Conservation (phyloP, 164 flowering plant genomes). For the Litsea cubeba region DNA sequence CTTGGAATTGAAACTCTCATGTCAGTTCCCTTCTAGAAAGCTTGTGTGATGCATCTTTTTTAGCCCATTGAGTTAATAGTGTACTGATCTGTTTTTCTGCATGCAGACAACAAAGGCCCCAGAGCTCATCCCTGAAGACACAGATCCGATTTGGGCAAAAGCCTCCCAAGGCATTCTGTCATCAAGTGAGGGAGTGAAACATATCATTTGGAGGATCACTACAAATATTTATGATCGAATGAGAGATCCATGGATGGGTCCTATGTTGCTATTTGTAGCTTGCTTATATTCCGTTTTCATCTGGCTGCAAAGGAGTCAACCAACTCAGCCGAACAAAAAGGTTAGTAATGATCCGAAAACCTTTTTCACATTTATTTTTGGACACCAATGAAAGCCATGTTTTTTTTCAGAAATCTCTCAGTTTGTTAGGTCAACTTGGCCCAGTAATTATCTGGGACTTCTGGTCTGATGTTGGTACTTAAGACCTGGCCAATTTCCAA, state of each 20-base stretch:
- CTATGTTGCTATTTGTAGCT: constrained; percentile 67
- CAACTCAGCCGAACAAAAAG: constrained; percentile 25
- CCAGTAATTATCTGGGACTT: no score
- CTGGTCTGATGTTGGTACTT: no score
- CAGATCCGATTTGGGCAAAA: constrained; percentile 50
- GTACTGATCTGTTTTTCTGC: constrained; percentile 4
- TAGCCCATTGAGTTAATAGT: not conserved
- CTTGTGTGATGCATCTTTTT: not conserved
- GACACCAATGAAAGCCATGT: not conserved
- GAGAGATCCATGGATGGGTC: constrained; percentile 83
- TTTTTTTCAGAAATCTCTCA: no score
- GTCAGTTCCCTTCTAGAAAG: not conserved
- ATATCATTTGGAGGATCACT: constrained; percentile 26
- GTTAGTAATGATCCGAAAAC: constrained; percentile 14
- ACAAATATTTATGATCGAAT: constrained; percentile 29
- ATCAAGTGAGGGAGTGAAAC: constrained; percentile 42
- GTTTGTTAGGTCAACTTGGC: no score
- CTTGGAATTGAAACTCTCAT: no score
- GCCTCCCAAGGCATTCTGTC: constrained; percentile 43
- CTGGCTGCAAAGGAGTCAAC: constrained; percentile 51
- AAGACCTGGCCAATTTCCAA: not conserved
- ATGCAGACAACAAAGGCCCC: constrained; percentile 68
- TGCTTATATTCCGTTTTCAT: constrained; percentile 60
- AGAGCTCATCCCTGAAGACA: constrained; percentile 72
- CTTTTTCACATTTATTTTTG: not conserved